Evolutionary conservation across 345 rosid genomes (phyloP), one percentile per base, ranked within the genome.

Genomic region (Raphanus sativus): DNA sequence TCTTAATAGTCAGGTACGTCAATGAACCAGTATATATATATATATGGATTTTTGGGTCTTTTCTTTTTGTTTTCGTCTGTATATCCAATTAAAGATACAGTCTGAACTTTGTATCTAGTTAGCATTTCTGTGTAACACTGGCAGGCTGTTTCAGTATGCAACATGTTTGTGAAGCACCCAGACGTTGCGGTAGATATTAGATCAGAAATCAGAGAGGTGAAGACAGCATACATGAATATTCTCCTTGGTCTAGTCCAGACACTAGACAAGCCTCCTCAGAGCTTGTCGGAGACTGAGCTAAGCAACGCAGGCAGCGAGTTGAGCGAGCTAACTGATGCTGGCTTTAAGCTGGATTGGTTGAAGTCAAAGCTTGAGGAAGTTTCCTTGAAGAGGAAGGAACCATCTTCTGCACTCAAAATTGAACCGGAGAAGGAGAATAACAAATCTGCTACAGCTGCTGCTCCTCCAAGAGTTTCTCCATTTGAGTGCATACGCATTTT

Each of bases 1-100:
- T 72, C 62, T 45, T 48, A 62, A 54, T 72, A 45, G 61, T 48
- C 76, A 62, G 66, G 69, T 72, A 45, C 62, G 76, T 72, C 56
- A 48, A 62, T 56, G 15, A 24, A 38, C 17, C 54, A 38, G 34
- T 1, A 28, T 28, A 36, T 62, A 29, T n/a, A 32, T 24, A 33
- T 21, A 7, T 45, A 45, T 45, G 52, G 16, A 45, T 45, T 45
- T 40, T 45, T 45, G 15, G 52, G 52, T 45, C 52, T 45, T n/a
- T 45, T 45, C 16, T 13, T 45, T 45, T 45, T 40, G 48, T 40
- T 40, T 40, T 40, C 48, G 13, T 40, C 10, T 40, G 48, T 40
- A 40, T 40, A 40, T 40, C 48, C 48, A 40, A 4, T 40, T 40
- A 10, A 40, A 40, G 48, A 40, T 40, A 40, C 48, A 40, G 3